These are phyloP conservation scores for Allium fistulosum DNA, from an alignment of 106 monocot genomes.

Conservation along the genomic window DNA sequence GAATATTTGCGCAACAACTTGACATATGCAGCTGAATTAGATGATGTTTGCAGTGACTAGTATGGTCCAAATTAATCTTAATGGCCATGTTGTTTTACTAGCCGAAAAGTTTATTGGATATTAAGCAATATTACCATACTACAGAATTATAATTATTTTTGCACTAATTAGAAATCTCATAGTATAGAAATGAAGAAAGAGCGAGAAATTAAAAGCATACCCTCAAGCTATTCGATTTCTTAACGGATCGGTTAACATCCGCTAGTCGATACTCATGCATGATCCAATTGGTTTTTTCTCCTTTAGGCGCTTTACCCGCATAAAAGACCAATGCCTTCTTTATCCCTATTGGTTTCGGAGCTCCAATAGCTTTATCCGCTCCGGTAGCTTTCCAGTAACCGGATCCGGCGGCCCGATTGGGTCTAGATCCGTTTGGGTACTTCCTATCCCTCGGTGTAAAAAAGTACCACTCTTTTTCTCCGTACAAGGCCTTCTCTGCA, in stretches of 20 bases:
- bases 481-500: constrained; percentile 44
- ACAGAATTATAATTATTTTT: not conserved
- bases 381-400: constrained; percentile 95
- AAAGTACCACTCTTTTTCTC: constrained; percentile 58
- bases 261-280: constrained; percentile 93
- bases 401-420: constrained; percentile 67
- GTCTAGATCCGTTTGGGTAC: constrained; percentile 42
- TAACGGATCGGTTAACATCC: constrained; percentile 53
- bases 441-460: constrained; percentile 38
- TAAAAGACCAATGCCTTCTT: constrained; percentile 91
- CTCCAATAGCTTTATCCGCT: constrained; percentile 72
- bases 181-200: not conserved
- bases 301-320: constrained; percentile 73
- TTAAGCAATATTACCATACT: not conserved
- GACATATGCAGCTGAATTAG: no score
- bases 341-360: constrained; percentile 53
- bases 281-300: constrained; percentile 88
- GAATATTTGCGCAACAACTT: no score
- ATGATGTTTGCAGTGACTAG: no score
- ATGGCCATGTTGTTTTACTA: no score
- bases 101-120: not conserved
- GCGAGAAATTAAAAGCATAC: constrained; percentile 8
- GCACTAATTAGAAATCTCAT: not conserved
- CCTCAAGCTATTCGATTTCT: constrained; percentile 51
- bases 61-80: no score